Evolutionary conservation across 2,329 filamentous ascomycete genomes (phyloP).

Genomic region (Parafenestella ontariensis): DNA sequence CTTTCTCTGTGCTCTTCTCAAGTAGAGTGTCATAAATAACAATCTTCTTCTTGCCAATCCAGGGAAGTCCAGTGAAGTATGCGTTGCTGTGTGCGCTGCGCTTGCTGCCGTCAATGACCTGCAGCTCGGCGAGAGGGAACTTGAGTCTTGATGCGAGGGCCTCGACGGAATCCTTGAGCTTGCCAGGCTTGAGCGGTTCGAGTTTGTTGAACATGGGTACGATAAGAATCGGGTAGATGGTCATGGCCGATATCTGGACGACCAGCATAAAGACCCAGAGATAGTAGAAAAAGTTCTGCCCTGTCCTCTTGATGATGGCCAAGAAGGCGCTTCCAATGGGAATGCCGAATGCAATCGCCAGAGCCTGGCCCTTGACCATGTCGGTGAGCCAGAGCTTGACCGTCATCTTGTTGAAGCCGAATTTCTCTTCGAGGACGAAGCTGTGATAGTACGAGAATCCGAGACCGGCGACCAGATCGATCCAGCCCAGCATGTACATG

Average conservation of each 20-base stretch:
- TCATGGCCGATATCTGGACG: constrained; percentile 93
- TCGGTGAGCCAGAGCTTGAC: constrained; percentile 86
- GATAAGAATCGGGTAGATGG: constrained; percentile 93
- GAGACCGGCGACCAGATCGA: constrained; percentile 79
- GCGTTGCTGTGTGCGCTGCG: constrained; percentile 88
- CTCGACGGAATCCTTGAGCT: constrained; percentile 88
- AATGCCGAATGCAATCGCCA: constrained; percentile 79
- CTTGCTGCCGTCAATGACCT: constrained; percentile 94
- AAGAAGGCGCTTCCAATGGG: constrained; percentile 93
- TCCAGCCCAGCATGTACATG: constrained; percentile 82
- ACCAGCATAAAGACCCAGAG: constrained; percentile 91
- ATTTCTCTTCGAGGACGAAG: constrained; percentile 95
- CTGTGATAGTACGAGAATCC: constrained; percentile 90
- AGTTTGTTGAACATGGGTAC: constrained; percentile 98
- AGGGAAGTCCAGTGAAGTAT: constrained; percentile 96
- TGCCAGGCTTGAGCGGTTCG: constrained; percentile 85
- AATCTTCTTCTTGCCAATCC: constrained; percentile 93
- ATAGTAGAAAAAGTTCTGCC: constrained; percentile 96
- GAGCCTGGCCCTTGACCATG: constrained; percentile 86
- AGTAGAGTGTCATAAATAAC: constrained; percentile 98
- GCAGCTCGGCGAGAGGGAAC: constrained; percentile 90
- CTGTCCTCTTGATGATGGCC: constrained; percentile 92
- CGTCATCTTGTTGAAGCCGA: constrained; percentile 99
- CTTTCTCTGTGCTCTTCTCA: constrained; percentile 89
- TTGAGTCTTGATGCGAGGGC: constrained; percentile 80